Base-by-base conservation (phyloP, 345 rosid genomes). In the Crucihimalaya himalaica region DNA sequence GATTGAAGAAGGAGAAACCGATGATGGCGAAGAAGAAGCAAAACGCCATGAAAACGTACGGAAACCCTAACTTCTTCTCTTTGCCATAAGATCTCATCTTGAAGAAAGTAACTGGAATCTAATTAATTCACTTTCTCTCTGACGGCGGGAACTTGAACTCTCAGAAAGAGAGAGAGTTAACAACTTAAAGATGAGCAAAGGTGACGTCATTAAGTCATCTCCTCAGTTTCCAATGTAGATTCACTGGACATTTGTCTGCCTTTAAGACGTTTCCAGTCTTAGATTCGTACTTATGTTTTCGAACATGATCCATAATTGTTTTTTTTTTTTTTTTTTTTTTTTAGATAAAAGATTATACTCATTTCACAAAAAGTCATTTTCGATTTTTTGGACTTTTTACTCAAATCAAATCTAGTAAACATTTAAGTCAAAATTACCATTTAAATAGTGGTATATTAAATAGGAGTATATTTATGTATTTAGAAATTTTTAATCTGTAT, bases 1-100 rank as follows among this genome's bases (percentile, higher is more conserved):
- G 75, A 74, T 51, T 60, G 52, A 88, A 88, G 66, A 76, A 72
- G 54, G 79, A 73, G 65, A 86, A 76, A 46, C 90, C 92, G 20
- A 73, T 81, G 21, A 87, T 56, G 16, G 23, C 12, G 80, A 86
- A 87, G 84, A 84, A 83, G 75, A 81, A 76, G 20, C 46, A 73
- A 79, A 76, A 89, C 25, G 79, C 75, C 14, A 83, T 28, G 53
- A 84, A 40, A 20, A 83, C 76, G n/a, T 63, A 76, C 9, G 83
- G 77, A 4, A 83, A 71, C 13, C 71, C 73, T 23, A 68, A 42
- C 63, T 62, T 73, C 55, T 81, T 84, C 59, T 62, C 74, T 72
- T 59, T 81, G 42, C 74, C 20, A 70, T 71, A 81, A 13, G 42
- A 40, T 80, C 80, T 81, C 85, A 83, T 81, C 50, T 14, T 10